Conservation (phyloP, 768 basidiomycete species). For the Lentinula lateritia region DNA sequence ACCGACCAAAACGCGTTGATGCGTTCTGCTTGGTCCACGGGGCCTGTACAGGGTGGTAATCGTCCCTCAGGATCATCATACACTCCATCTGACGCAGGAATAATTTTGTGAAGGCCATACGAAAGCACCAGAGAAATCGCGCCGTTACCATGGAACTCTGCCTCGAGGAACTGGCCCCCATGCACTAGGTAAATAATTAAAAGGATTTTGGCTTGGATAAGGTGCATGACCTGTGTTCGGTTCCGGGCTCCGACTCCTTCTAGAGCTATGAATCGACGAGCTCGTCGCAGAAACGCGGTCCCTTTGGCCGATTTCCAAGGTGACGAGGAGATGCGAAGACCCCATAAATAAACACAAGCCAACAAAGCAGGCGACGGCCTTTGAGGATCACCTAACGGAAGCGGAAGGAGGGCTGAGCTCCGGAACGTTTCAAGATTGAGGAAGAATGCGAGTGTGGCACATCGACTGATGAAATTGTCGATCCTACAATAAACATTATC, state of each 20-base stretch:
- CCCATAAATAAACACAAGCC: not conserved
- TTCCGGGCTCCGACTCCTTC: not conserved
- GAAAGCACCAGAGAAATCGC: not conserved
- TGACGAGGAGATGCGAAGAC: not conserved
- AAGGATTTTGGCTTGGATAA: not conserved
- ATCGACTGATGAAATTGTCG: not conserved
- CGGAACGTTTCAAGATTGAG: slow-evolving; percentile 41
- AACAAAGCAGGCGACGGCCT: slow-evolving; percentile 22
- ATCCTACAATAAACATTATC: not conserved
- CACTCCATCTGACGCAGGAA: not conserved
- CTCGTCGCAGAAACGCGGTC: not conserved
- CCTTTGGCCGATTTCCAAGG: not conserved
- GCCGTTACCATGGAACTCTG: not conserved
- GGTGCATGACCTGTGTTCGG: not conserved
- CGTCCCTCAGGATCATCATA: not conserved
- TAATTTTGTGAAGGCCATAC: not conserved
- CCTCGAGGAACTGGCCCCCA: not conserved
- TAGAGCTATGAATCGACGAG: not conserved
- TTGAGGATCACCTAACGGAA: slow-evolving; percentile 22
- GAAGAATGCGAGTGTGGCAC: slow-evolving; percentile 31
- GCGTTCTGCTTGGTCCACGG: not conserved
- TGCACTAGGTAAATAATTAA: not conserved
- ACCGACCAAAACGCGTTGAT: not conserved
- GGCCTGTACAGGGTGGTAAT: not conserved
- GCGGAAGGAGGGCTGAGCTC: slow-evolving; percentile 21